Conservation (phyloP, 2,329 filamentous ascomycete genomes). For the Cercospora citrullina region DNA sequence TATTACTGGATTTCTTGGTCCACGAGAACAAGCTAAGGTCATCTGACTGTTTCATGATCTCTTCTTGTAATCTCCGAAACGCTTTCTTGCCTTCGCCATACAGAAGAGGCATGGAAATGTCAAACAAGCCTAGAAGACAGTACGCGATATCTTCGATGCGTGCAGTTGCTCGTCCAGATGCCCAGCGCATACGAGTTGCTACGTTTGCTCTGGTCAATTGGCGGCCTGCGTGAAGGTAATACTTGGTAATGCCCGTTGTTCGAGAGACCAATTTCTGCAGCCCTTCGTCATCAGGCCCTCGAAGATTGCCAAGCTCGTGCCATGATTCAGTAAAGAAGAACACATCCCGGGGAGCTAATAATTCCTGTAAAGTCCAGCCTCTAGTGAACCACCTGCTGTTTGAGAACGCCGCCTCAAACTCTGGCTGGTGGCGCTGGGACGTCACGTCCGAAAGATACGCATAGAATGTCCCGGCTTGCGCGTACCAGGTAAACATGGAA, state of each 20-base stretch:
- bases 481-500: background rate
- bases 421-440: background rate
- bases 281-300: background rate
- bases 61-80: constrained; percentile 18
- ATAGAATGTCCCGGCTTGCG: background rate
- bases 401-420: background rate
- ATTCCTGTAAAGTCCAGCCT: background rate
- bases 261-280: background rate
- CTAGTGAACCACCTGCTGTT: background rate
- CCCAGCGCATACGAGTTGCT: constrained; percentile 25
- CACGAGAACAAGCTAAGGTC: constrained; percentile 12
- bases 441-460: background rate
- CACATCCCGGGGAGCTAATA: background rate
- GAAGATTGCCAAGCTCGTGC: background rate
- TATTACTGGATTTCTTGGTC: background rate
- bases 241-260: background rate
- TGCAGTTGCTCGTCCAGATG: constrained; percentile 15
- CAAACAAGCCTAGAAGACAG: constrained; percentile 39
- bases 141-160: constrained; percentile 22
- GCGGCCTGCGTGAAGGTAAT: background rate
- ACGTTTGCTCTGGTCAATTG: constrained; percentile 1
- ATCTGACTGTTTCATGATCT: constrained; percentile 13
- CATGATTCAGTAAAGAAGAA: background rate
- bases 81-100: constrained; percentile 40
- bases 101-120: constrained; percentile 47